Conservation (phyloP, 2,329 filamentous ascomycete genomes). For the Cladophialophora bantiana region DNA sequence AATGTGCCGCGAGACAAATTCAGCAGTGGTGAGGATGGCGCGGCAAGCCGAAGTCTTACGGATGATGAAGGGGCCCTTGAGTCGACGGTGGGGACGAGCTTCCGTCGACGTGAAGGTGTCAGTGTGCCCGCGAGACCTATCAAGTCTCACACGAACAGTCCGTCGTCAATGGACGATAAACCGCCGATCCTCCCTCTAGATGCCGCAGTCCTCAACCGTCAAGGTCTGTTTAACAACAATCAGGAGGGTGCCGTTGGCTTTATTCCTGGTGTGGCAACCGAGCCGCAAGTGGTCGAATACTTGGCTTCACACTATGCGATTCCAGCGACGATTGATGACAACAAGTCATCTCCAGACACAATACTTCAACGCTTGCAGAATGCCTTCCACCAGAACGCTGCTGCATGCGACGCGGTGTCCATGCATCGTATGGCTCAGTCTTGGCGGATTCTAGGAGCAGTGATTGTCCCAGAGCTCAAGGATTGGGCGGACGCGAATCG, state of each 20-base stretch:
- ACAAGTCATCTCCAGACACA: conserved; percentile 39
- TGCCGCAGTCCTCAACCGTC: conserved; percentile 52
- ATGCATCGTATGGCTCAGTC: conserved; percentile 63
- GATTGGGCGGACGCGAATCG: conserved; percentile 48
- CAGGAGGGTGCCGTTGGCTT: conserved; percentile 59
- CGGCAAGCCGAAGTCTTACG: conserved; percentile 58
- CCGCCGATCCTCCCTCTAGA: conserved; percentile 60
- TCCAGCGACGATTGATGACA: conserved; percentile 45
- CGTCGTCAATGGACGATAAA: conserved; percentile 56
- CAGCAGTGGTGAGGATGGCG: conserved; percentile 56
- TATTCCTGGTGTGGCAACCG: conserved; percentile 55
- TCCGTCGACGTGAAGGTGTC: conserved; percentile 57
- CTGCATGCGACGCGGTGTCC: conserved; percentile 59
- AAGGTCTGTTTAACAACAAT: conserved; percentile 43
- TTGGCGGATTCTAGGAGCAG: conserved; percentile 63
- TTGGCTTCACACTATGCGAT: conserved; percentile 53
- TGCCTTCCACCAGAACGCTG: conserved; percentile 61
- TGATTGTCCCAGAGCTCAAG: conserved; percentile 58
- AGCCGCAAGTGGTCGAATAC: conserved; percentile 51
- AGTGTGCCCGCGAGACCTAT: conserved; percentile 55
- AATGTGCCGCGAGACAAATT: conserved; percentile 51
- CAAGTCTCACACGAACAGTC: conserved; percentile 62
- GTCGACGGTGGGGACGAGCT: conserved; percentile 58
- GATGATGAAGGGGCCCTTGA: conserved; percentile 65
- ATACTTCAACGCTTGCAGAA: conserved; percentile 47